These are phyloP conservation scores for Misopates orontium DNA, from an alignment of 257 asterid genomes.

Conservation along the genomic window DNA sequence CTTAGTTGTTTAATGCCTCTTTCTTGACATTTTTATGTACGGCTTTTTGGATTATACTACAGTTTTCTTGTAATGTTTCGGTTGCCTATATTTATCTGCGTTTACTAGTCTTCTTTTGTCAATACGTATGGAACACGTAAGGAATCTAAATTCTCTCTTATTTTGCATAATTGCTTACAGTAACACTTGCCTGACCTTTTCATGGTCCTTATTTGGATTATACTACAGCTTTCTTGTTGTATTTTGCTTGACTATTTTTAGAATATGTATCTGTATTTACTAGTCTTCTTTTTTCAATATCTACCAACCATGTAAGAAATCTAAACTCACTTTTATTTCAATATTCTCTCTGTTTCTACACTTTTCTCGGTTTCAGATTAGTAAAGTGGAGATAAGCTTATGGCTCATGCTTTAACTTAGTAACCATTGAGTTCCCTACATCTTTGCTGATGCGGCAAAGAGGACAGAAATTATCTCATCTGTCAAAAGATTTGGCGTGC, in stretches of 20 bases:
- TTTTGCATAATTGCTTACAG: no score
- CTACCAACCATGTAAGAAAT: not conserved
- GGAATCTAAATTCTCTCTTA: no score
- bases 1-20: no score
- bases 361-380: conserved; percentile 17
- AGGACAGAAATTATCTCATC: conserved; percentile 9
- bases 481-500: conserved; percentile 12
- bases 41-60: no score
- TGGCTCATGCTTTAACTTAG: conserved; percentile 7
- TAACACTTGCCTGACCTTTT: no score
- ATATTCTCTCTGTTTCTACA: conserved; percentile 2
- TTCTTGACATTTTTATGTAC: no score
- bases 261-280: not conserved
- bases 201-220: no score
- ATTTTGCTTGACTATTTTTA: not conserved
- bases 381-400: not conserved
- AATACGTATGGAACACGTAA: no score
- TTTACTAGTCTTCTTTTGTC: no score
- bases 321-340: not conserved
- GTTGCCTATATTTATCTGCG: no score
- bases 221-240: not conserved
- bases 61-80: no score
- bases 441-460: conserved; percentile 4
- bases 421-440: conserved; percentile 11
- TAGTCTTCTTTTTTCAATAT: not conserved